Evolutionary conservation across 306 rosid genomes (phyloP).

Genomic region (Cicer cuneatum): DNA sequence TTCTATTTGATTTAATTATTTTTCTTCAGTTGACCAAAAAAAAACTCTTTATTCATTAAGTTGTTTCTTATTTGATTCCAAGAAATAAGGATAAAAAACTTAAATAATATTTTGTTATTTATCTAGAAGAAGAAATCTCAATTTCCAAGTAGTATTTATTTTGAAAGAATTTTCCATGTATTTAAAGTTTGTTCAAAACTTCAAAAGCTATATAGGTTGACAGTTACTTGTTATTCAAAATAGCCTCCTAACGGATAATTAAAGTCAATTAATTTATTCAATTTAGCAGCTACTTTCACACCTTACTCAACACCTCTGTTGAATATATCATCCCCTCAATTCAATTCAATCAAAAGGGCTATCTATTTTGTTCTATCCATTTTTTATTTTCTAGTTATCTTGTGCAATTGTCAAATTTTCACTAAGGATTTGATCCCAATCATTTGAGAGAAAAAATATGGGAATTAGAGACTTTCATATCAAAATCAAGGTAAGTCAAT

Average conservation of each 20-base stretch:
- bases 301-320: conserved; percentile 34
- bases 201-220: conserved; percentile 14
- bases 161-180: neutral
- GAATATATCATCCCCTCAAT: conserved; percentile 1
- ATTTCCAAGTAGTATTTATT: neutral
- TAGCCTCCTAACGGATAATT: conserved; percentile 43
- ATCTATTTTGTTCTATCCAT: neutral
- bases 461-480: conserved; percentile 51
- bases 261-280: conserved; percentile 43
- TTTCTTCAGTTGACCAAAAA: neutral
- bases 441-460: conserved; percentile 31
- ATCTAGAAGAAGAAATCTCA: neutral
- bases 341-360: neutral
- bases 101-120: neutral
- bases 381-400: conserved; percentile 8
- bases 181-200: neutral
- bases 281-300: conserved; percentile 43
- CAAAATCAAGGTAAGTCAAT: conserved; percentile 48
- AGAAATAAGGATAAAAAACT: neutral
- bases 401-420: neutral
- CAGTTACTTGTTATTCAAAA: conserved; percentile 45
- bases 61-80: neutral
- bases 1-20: neutral
- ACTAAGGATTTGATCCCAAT: conserved; percentile 4
- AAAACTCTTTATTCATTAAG: neutral